phyloP scores from a whole-genome alignment of 805 yeast genomes.

The Debaryomyces prosopidis region DNA sequence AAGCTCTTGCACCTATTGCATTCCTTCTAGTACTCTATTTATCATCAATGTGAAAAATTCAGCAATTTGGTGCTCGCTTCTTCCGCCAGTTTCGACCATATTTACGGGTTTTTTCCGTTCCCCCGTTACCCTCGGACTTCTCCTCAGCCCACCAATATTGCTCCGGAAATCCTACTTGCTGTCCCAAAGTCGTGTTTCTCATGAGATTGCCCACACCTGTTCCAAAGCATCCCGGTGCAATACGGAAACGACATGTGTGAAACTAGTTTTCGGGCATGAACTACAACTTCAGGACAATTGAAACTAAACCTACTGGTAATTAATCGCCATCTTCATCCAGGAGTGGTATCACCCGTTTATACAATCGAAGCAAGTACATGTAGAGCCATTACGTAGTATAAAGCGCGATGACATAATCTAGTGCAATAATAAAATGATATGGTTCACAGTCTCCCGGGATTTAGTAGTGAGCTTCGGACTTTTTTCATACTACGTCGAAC shows the following conservation, averaged over 20 bases:
- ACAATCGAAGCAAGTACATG: background rate
- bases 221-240: background rate
- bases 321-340: no score
- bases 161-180: background rate
- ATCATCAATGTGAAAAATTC: no score
- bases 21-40: no score
- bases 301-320: no score
- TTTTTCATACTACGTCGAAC: constrained; percentile 7
- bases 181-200: background rate
- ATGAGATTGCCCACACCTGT: background rate
- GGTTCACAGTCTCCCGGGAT: constrained; percentile 10
- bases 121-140: background rate
- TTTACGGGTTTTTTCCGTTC: background rate
- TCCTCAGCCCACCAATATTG: background rate
- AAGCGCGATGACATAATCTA: background rate
- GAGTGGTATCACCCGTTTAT: no score
- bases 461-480: constrained; percentile 8
- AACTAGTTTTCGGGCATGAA: no score
- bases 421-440: background rate
- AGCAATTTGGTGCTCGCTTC: no score
- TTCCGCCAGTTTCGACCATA: no score
- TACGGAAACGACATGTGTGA: background rate
- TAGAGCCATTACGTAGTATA: background rate
- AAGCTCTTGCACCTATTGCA: background rate
- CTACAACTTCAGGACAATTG: no score